These are phyloP conservation scores for Diddensiella caesifluorescens DNA, from an alignment of 805 yeast genomes.

Conservation along the genomic window DNA sequence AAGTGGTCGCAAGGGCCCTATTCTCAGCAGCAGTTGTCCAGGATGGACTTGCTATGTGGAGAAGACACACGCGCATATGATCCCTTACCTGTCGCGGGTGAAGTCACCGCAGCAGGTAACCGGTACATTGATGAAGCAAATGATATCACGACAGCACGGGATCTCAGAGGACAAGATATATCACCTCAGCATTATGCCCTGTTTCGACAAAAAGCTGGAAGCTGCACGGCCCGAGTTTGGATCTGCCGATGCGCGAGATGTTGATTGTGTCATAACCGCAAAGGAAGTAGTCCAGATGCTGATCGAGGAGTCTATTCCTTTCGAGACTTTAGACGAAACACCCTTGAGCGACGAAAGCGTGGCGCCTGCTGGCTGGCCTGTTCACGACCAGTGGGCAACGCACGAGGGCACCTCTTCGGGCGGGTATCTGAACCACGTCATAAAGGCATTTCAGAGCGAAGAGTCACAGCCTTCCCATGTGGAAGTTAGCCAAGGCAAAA, in stretches of 20 bases:
- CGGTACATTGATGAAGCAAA: constrained; percentile 64
- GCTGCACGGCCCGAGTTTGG: constrained; percentile 76
- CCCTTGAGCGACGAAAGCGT: neutral
- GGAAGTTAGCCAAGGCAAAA: constrained; percentile 51
- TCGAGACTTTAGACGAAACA: constrained; percentile 20
- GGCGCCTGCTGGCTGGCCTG: constrained; percentile 57
- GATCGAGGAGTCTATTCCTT: constrained; percentile 41
- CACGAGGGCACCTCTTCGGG: constrained; percentile 83
- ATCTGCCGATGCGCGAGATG: constrained; percentile 45
- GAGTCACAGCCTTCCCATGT: constrained; percentile 36
- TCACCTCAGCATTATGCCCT: constrained; percentile 90
- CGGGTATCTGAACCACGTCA: constrained; percentile 74
- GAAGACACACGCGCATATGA: constrained; percentile 83
- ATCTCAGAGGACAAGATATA: constrained; percentile 42
- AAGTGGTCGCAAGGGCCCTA: constrained; percentile 37
- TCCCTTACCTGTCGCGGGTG: constrained; percentile 63
- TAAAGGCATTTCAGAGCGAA: constrained; percentile 35
- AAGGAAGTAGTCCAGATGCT: constrained; percentile 74
- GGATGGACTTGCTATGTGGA: constrained; percentile 97
- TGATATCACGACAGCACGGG: constrained; percentile 36
- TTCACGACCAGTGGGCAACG: constrained; percentile 58
- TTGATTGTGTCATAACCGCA: constrained; percentile 92
- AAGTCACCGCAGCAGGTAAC: constrained; percentile 94
- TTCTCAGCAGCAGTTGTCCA: constrained; percentile 76
- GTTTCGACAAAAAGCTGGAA: constrained; percentile 94